A percentile compares a stretch with the other conserved stretches of the same genome.
These are phyloP conservation scores for Schizophyllum commune DNA, from an alignment of 1,284 basidiomycete genomes.

Conservation along the genomic window DNA sequence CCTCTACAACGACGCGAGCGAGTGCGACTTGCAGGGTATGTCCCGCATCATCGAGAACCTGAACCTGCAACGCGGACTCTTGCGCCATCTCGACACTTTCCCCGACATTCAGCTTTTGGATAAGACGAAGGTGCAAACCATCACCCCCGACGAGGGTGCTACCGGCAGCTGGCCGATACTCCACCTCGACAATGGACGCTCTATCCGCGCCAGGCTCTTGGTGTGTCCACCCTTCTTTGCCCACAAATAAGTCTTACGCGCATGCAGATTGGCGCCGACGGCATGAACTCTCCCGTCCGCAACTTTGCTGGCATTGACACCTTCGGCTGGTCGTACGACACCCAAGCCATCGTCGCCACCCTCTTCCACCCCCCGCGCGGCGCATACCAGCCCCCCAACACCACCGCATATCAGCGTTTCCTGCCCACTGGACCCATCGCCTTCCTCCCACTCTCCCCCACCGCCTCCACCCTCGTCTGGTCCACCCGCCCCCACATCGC, in stretches of 20 bases:
- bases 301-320: conserved; percentile 81
- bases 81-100: conserved; percentile 43
- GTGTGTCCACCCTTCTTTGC: conserved; percentile 33
- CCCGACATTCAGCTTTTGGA: conserved; percentile 51
- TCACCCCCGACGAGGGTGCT: conserved; percentile 35
- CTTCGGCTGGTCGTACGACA: conserved; percentile 89
- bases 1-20: conserved; percentile 13
- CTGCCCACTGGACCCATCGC: conserved; percentile 94
- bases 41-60: conserved; percentile 84
- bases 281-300: conserved; percentile 91
- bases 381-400: conserved; percentile 56
- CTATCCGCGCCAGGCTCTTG: conserved; percentile 63
- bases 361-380: conserved; percentile 62
- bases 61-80: conserved; percentile 80
- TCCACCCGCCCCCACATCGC: conserved; percentile 81
- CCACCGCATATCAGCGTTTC: conserved; percentile 91
- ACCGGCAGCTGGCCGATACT: conserved; percentile 68
- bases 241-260: conserved; percentile 4
- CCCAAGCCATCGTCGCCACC: conserved; percentile 89
- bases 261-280: conserved; percentile 87
- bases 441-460: conserved; percentile 80
- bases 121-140: conserved; percentile 60
- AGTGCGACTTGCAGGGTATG: conserved; percentile 43
- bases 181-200: conserved; percentile 54
- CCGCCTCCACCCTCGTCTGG: conserved; percentile 89